Conservation (phyloP, 176 grass and related monocot species). For the Carex scoparia region DNA sequence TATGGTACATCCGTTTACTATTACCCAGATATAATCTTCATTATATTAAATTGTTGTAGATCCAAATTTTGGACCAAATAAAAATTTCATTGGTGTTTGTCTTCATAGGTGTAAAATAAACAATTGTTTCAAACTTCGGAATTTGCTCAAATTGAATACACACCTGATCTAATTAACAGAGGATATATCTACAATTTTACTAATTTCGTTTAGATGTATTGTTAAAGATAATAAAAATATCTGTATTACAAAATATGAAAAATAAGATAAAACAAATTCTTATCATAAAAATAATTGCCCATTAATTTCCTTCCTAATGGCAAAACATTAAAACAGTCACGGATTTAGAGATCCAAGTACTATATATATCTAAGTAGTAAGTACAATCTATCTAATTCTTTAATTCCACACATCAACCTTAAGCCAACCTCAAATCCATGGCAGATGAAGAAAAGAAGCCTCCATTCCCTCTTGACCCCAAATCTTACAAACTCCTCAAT, state of each 20-base stretch:
- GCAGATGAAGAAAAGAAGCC: constrained; percentile 1
- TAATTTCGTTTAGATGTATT: neutral
- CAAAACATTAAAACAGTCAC: neutral
- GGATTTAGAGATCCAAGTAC: neutral
- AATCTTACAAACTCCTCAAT: constrained; percentile 50
- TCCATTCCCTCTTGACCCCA: constrained; percentile 51
- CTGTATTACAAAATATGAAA: neutral
- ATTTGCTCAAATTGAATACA: neutral
- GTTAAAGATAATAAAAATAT: neutral
- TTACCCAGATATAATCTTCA: neutral
- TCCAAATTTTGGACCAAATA: neutral
- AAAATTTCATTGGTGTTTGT: neutral
- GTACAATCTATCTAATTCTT: neutral
- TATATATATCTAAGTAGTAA: neutral
- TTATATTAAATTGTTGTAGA: neutral
- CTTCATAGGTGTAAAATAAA: neutral
- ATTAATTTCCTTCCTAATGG: neutral
- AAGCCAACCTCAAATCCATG: constrained; percentile 29
- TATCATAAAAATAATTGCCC: neutral
- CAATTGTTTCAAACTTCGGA: neutral
- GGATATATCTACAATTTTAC: neutral
- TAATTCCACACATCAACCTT: neutral
- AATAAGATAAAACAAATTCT: neutral
- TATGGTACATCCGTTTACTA: too few species aligned
- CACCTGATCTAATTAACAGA: neutral